Percentiles rank a stretch among this genome's conserved stretches.
Evolutionary conservation across 495 filamentous ascomycete species (phyloP).

Genomic region (Aspergillus mulundensis): DNA sequence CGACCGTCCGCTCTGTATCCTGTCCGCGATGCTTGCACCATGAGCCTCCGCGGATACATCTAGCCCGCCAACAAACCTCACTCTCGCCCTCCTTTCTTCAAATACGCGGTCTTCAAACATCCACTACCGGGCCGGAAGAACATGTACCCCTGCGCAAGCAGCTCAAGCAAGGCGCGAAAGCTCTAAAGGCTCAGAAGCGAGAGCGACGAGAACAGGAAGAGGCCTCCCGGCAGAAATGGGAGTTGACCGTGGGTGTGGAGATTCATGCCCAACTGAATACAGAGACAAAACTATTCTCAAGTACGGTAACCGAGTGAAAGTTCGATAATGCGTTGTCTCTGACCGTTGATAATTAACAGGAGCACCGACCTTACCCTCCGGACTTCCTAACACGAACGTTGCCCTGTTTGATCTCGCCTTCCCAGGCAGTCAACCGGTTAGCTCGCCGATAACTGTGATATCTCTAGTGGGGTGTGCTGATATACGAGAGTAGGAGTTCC

Average conservation of each 20-base stretch:
- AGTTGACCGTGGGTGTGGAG: conserved; percentile 91
- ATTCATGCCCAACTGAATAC: conserved; percentile 96
- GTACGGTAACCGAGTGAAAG: conserved; percentile 25
- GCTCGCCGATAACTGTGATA: conserved; percentile 6
- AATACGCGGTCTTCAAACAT: conserved; percentile 24
- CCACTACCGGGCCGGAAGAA: conserved; percentile 22
- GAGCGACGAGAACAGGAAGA: conserved; percentile 36
- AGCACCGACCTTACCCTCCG: conserved; percentile 66
- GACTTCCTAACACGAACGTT: conserved; percentile 76
- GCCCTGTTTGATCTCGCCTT: conserved; percentile 85
- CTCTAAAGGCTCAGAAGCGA: conserved; percentile 34
- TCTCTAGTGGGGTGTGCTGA: not conserved
- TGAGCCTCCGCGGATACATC: not conserved
- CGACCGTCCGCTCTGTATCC: conserved; percentile 24
- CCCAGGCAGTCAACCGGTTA: conserved; percentile 77
- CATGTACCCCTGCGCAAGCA: conserved; percentile 64
- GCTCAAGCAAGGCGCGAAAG: conserved; percentile 67
- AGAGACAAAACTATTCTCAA: conserved; percentile 76
- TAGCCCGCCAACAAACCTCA: not conserved
- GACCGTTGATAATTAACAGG: conserved; percentile 25
- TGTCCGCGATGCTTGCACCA: conserved; percentile 17
- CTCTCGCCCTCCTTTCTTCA: conserved; percentile 13
- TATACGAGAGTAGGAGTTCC: conserved; percentile 54
- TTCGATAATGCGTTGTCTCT: not conserved
- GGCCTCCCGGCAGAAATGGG: conserved; percentile 56